phyloP scores from a whole-genome alignment of 2,329 filamentous ascomycete genomes.

The Kalmusia sp. region DNA sequence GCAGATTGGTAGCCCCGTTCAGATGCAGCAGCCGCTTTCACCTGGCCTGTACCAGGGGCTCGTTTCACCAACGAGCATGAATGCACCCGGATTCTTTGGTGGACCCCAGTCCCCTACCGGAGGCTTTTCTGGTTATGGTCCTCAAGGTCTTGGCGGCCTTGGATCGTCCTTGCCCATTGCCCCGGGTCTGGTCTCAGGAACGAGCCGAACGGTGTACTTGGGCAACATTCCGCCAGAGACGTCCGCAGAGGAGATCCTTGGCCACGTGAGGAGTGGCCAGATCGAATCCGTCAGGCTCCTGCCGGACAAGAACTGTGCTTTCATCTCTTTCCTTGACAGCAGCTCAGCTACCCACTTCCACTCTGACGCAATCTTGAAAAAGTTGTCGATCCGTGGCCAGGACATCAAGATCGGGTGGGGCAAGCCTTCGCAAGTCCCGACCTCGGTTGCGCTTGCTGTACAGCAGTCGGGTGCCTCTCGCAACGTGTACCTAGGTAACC shows the following conservation, averaged over 20 bases:
- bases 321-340: constrained; percentile 98
- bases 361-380: constrained; percentile 99
- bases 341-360: constrained; percentile 99
- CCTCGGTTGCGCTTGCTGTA: constrained; percentile 94
- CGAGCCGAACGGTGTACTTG: constrained; percentile 94
- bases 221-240: constrained; percentile 99
- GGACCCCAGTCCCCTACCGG: constrained; percentile 86
- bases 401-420: constrained; percentile 99
- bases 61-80: constrained; percentile 84
- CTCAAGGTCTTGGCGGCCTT: constrained; percentile 67
- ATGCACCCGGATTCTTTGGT: constrained; percentile 79
- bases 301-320: constrained; percentile 99
- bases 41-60: constrained; percentile 84
- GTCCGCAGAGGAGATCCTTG: constrained; percentile 92
- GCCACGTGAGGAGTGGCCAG: constrained; percentile 94
- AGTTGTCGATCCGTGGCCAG: constrained; percentile 96
- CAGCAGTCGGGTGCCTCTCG: constrained; percentile 96
- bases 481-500: constrained; percentile 95
- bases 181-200: constrained; percentile 83
- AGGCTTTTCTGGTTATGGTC: constrained; percentile 70
- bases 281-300: constrained; percentile 98
- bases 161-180: constrained; percentile 78
- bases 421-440: constrained; percentile 97
- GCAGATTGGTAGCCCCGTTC: constrained; percentile 75
- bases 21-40: constrained; percentile 74